Conservation (phyloP, 1,139 yeast species). For the Hyphopichia burtonii region DNA sequence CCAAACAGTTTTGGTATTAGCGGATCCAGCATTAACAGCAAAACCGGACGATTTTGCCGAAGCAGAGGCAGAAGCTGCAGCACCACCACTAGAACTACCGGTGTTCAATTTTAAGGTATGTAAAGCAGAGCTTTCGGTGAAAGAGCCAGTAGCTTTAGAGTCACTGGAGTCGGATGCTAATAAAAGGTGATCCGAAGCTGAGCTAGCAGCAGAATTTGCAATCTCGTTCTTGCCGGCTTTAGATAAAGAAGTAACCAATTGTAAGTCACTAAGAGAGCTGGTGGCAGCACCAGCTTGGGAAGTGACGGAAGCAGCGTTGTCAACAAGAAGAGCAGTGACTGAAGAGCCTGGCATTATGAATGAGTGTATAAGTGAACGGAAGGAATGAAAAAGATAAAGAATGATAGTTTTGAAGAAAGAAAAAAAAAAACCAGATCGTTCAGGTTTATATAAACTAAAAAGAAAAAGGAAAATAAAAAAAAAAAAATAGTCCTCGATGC, state of each 20-base stretch:
- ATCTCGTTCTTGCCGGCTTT: conserved; percentile 4
- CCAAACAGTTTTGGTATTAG: conserved; percentile 1
- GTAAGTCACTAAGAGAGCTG: conserved; percentile 2
- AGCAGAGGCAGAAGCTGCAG: conserved; percentile 1
- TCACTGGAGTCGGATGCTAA: conserved; percentile 3
- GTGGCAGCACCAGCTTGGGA: not conserved
- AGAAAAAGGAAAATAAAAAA: not conserved
- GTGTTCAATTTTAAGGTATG: conserved; percentile 6
- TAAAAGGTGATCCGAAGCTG: not conserved
- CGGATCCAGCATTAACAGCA: not conserved
- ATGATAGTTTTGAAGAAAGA: not conserved
- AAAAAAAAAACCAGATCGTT: too few species aligned
- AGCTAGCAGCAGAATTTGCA: conserved; percentile 13
- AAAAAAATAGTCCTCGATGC: not conserved
- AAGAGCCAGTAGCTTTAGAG: conserved; percentile 6
- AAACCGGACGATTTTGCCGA: not conserved
- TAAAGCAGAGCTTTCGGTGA: conserved; percentile 6
- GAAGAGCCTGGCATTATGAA: not conserved
- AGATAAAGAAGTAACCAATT: conserved; percentile 6
- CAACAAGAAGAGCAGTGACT: conserved; percentile 2
- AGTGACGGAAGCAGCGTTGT: conserved; percentile 1
- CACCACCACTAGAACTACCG: conserved; percentile 2
- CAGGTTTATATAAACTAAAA: too few species aligned
- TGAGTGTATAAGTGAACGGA: not conserved
- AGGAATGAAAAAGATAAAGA: not conserved